Conservation (phyloP, 306 rosid species). For the Purshia tridentata region DNA sequence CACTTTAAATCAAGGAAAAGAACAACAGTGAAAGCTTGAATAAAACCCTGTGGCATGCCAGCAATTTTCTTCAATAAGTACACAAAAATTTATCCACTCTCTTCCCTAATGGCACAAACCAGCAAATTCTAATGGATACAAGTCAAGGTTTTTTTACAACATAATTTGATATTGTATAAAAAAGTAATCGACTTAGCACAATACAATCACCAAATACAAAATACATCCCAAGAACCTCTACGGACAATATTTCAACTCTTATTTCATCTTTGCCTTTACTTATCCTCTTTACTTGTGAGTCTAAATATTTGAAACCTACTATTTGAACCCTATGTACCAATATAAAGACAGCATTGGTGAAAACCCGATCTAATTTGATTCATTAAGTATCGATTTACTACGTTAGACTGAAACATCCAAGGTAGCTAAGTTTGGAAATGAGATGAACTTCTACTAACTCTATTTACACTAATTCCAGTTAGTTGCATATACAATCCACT, state of each 20-base stretch:
- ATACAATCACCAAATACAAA: not conserved
- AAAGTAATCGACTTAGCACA: not conserved
- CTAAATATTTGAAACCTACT: too few relatives aligned
- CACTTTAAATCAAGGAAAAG: not conserved
- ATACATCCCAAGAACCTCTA: not conserved
- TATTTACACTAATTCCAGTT: not conserved
- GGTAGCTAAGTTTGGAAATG: not conserved
- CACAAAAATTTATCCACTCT: not conserved
- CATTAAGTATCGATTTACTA: too few relatives aligned
- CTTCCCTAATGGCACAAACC: not conserved
- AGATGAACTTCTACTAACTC: not conserved
- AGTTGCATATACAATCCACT: not conserved
- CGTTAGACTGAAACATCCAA: too few relatives aligned
- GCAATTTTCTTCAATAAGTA: not conserved
- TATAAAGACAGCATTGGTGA: too few relatives aligned
- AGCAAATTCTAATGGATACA: not conserved
- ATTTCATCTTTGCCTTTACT: not conserved
- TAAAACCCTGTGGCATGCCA: not conserved
- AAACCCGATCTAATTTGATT: too few relatives aligned
- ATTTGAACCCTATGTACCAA: too few relatives aligned
- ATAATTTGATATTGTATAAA: not conserved
- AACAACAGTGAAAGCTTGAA: not conserved
- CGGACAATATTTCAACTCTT: not conserved
- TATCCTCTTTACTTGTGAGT: too few relatives aligned
- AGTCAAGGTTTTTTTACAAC: not conserved